These are phyloP conservation scores for Diplodia sapinea DNA, from an alignment of 2,329 filamentous ascomycete species.

Conservation along the genomic window DNA sequence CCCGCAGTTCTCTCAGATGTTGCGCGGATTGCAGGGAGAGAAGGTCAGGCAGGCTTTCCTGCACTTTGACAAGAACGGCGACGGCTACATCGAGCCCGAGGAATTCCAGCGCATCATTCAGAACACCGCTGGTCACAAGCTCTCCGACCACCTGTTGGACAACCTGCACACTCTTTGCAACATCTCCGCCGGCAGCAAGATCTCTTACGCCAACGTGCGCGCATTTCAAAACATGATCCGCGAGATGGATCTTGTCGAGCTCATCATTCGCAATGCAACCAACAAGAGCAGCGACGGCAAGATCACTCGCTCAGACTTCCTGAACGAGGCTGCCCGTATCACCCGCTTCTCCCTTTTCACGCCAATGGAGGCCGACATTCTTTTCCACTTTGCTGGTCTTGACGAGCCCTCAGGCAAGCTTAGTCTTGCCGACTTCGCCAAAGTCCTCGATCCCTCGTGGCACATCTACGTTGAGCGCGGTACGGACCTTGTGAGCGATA, in stretches of 20 bases:
- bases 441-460: constrained; percentile 95
- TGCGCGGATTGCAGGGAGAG: constrained; percentile 94
- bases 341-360: constrained; percentile 96
- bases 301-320: constrained; percentile 91
- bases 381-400: constrained; percentile 96
- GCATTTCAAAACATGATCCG: constrained; percentile 98
- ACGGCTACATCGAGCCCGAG: constrained; percentile 93
- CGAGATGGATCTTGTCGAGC: constrained; percentile 96
- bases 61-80: constrained; percentile 84
- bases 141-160: constrained; percentile 91
- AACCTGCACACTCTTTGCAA: constrained; percentile 94
- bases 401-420: constrained; percentile 88
- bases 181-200: constrained; percentile 87
- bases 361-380: constrained; percentile 97
- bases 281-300: constrained; percentile 84
- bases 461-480: constrained; percentile 61
- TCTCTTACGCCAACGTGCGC: constrained; percentile 95
- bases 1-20: constrained; percentile 96
- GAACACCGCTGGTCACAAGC: constrained; percentile 91
- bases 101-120: constrained; percentile 97
- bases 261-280: constrained; percentile 87
- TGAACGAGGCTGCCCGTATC: constrained; percentile 89
- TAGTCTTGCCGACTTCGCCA: constrained; percentile 82
- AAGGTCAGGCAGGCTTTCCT: constrained; percentile 95
- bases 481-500: constrained; percentile 49